Conservation (phyloP, 2,329 filamentous ascomycete species). For the Penicillium polonicum region DNA sequence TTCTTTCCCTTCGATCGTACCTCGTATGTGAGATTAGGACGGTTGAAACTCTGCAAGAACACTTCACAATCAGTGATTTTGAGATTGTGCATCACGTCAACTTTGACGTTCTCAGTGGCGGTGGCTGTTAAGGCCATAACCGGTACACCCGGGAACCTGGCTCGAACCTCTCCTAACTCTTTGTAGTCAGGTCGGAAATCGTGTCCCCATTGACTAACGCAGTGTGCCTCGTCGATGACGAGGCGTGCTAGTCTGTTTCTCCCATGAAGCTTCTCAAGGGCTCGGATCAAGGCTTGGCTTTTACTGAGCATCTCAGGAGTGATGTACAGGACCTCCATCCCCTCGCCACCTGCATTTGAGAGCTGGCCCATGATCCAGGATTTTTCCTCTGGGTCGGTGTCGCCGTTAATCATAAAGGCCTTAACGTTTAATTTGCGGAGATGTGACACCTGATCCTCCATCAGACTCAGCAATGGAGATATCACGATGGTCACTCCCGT, state of each 20-base stretch:
- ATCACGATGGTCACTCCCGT: slow-evolving; percentile 85
- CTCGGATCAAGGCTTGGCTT: slow-evolving; percentile 66
- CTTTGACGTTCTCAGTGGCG: slow-evolving; percentile 86
- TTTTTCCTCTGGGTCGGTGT: slow-evolving; percentile 64
- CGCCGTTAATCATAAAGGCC: slow-evolving; percentile 78
- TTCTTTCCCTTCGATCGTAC: slow-evolving; percentile 70
- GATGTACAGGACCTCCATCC: slow-evolving; percentile 86
- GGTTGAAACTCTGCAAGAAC: slow-evolving; percentile 92
- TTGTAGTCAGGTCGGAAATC: slow-evolving; percentile 98
- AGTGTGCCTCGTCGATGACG: slow-evolving; percentile 98
- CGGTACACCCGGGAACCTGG: slow-evolving; percentile 73
- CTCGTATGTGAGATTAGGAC: slow-evolving; percentile 91
- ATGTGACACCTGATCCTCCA: slow-evolving; percentile 94
- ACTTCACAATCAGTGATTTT: slow-evolving; percentile 73
- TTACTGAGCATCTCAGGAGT: slow-evolving; percentile 96
- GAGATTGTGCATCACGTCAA: slow-evolving; percentile 90
- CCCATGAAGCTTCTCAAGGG: slow-evolving; percentile 66
- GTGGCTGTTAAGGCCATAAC: slow-evolving; percentile 95
- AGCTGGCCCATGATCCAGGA: slow-evolving; percentile 65
- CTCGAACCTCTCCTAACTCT: slow-evolving; percentile 70
- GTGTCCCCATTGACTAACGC: slow-evolving; percentile 98
- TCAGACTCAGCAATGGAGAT: slow-evolving; percentile 90
- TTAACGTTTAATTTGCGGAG: slow-evolving; percentile 71
- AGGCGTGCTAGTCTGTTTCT: slow-evolving; percentile 77
- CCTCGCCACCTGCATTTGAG: slow-evolving; percentile 64